These are phyloP conservation scores for Schwanniomyces occidentalis DNA, from an alignment of 805 yeast species.

Conservation along the genomic window DNA sequence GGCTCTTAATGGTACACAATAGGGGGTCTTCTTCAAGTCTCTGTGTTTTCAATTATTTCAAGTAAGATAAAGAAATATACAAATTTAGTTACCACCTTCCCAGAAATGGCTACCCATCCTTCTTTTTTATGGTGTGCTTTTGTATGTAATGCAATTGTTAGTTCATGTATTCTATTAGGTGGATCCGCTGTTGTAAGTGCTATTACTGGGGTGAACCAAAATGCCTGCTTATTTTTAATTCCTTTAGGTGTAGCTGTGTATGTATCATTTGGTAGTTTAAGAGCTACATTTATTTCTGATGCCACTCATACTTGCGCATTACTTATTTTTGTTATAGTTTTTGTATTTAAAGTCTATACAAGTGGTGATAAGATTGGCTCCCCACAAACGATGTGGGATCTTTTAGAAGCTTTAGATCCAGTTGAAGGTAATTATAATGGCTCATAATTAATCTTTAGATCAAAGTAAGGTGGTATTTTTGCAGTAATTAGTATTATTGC, in stretches of 20 bases:
- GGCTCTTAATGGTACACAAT: slow-evolving; percentile 26
- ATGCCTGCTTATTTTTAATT: slow-evolving; percentile 21
- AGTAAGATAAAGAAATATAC: slow-evolving; percentile 33
- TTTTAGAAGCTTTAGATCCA: slow-evolving; percentile 15
- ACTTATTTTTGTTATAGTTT: slow-evolving; percentile 18
- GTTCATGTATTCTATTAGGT: slow-evolving; percentile 21
- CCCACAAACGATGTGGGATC: slow-evolving; percentile 23
- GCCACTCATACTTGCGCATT: slow-evolving; percentile 24
- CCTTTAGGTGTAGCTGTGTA: slow-evolving; percentile 25
- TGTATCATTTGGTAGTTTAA: slow-evolving; percentile 24
- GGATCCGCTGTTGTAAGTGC: slow-evolving; percentile 79
- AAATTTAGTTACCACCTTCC: slow-evolving; percentile 33
- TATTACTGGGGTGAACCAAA: slow-evolving; percentile 68
- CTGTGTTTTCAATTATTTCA: slow-evolving; percentile 36
- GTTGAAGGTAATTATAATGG: slow-evolving; percentile 17
- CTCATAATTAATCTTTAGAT: slow-evolving; percentile 16
- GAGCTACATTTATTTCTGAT: slow-evolving; percentile 27
- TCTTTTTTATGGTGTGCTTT: slow-evolving; percentile 23
- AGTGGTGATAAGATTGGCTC: slow-evolving; percentile 21
- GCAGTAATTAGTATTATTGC: slow-evolving; percentile 20
- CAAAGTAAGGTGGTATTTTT: slow-evolving; percentile 21
- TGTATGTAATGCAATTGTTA: slow-evolving; percentile 21
- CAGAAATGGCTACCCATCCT: slow-evolving; percentile 26
- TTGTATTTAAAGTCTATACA: slow-evolving; percentile 19
- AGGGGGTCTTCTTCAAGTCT: slow-evolving; percentile 27